Evolutionary conservation across 164 flowering plant species (phyloP).

Genomic region (Macadamia tetraphylla): DNA sequence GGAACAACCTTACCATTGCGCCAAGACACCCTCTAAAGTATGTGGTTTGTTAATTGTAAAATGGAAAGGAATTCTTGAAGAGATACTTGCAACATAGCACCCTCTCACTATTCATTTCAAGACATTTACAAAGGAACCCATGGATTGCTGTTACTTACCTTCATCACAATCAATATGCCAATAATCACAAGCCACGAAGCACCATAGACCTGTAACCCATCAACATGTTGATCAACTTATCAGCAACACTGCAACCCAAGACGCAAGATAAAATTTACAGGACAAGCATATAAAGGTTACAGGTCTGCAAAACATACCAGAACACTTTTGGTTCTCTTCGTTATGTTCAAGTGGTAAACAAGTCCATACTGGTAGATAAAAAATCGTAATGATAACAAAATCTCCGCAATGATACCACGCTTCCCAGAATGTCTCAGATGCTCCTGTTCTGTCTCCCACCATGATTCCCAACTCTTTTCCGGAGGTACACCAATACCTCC

Average conservation of each 20-base stretch:
- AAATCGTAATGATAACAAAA: slow-evolving; percentile 66
- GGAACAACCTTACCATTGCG: no score
- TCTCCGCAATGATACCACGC: slow-evolving; percentile 73
- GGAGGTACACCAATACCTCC: slow-evolving; percentile 96
- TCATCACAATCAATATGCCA: slow-evolving; percentile 72
- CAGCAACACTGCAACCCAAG: no score
- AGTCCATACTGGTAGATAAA: slow-evolving; percentile 23
- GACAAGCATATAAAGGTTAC: neutral
- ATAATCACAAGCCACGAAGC: slow-evolving; percentile 86
- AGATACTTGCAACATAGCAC: no score
- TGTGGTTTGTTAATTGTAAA: no score
- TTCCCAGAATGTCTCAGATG: slow-evolving; percentile 86
- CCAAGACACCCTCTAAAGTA: no score
- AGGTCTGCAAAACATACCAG: slow-evolving; percentile 37
- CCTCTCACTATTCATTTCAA: no score
- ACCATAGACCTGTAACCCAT: slow-evolving; percentile 68
- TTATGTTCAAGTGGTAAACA: slow-evolving; percentile 74
- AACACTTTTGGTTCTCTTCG: slow-evolving; percentile 45
- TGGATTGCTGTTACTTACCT: slow-evolving; percentile 40
- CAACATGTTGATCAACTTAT: neutral
- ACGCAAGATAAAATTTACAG: neutral
- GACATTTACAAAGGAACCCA: no score
- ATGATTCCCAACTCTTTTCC: slow-evolving; percentile 97
- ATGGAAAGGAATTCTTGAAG: no score
- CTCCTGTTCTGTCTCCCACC: slow-evolving; percentile 99